Percentiles rank a stretch among this genome's conserved stretches.
phyloP scores from a whole-genome alignment of 768 basidiomycete genomes.

The Leccinum disarticulatum region DNA sequence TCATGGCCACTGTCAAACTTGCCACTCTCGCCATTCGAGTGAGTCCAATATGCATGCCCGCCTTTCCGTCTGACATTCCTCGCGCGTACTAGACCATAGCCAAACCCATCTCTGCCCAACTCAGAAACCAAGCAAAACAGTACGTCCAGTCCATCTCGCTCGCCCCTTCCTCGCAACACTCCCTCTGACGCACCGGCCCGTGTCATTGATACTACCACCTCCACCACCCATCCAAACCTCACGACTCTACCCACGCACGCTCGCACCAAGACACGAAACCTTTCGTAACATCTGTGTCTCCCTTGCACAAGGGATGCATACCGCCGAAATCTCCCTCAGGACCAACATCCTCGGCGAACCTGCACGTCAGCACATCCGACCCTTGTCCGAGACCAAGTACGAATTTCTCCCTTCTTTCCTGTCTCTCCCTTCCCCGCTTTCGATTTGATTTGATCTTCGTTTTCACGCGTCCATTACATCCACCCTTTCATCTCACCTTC shows the following conservation, averaged over 20 bases:
- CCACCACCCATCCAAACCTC: not conserved
- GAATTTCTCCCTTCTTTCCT: slow-evolving; percentile 17
- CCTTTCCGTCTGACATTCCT: not conserved
- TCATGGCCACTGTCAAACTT: slow-evolving; percentile 74
- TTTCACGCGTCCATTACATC: not conserved
- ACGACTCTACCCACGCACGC: not conserved
- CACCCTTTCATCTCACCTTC: not conserved
- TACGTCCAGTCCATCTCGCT: slow-evolving; percentile 34
- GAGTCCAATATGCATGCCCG: slow-evolving; percentile 27
- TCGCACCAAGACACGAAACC: slow-evolving; percentile 54
- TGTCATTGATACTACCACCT: not conserved
- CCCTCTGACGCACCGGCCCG: not conserved
- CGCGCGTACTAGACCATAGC: slow-evolving; percentile 68
- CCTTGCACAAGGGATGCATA: slow-evolving; percentile 77
- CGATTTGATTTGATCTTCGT: not conserved
- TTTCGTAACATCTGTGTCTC: slow-evolving; percentile 71
- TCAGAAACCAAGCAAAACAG: slow-evolving; percentile 75
- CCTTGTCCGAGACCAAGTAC: slow-evolving; percentile 74
- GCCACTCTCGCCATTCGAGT: slow-evolving; percentile 74
- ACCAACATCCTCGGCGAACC: slow-evolving; percentile 79
- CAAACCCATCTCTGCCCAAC: slow-evolving; percentile 70
- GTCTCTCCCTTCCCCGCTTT: not conserved
- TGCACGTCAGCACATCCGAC: slow-evolving; percentile 61
- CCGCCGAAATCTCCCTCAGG: slow-evolving; percentile 67
- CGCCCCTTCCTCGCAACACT: not conserved